Base-by-base conservation (phyloP, 495 filamentous ascomycete species). In the Trichoderma asperelloides region DNA sequence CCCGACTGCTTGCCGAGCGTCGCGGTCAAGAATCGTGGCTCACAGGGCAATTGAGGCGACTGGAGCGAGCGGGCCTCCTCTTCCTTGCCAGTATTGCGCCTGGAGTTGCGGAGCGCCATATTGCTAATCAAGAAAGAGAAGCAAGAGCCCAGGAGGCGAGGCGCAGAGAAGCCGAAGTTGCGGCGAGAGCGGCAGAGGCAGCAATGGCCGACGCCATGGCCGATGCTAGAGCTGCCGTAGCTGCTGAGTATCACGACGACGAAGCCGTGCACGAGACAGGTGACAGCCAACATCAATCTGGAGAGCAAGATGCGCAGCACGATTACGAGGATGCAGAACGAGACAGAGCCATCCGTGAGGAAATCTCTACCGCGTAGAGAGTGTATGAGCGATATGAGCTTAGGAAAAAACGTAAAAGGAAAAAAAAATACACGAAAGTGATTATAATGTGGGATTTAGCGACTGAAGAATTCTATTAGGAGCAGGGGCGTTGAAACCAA, bases 51-150 rank as follows among this genome's bases (percentile, higher is more conserved):
- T 71, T 90, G 15, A 79, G 90, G 69, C 79, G 87, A 16, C 74
- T 85, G 15, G 93, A 96, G 74, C 84, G 92, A 64, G 89, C 90
- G 16, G 74, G 90, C n/a, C 85, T 92, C 16, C 78, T 97, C 39
- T 94, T 97, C 71, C 75, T 96, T 43, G 91, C 92, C 7, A 95
- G 90, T 77, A 78, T 97, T 65, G 86, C 91, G 37, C 93, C 93
- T 0, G 93, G 93, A 9, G 81, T 96, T 16, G 91, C 92, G 0
- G 93, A 96, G 75, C 78, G 91, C 57, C 89, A 95, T 71, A 91
- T 96, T 60, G 82, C 84, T 68, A 88, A 86, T 43, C 81, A 87
- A 45, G 88, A 89, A 71, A 85, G 82, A 4, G 85, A 86, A 9
- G 87, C 87, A 70, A 82, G 80, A 33, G 81, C 81, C 60, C 78